Evolutionary conservation across 371 early-diverging fungal species (phyloP).

Genomic region (Mucor sp.): DNA sequence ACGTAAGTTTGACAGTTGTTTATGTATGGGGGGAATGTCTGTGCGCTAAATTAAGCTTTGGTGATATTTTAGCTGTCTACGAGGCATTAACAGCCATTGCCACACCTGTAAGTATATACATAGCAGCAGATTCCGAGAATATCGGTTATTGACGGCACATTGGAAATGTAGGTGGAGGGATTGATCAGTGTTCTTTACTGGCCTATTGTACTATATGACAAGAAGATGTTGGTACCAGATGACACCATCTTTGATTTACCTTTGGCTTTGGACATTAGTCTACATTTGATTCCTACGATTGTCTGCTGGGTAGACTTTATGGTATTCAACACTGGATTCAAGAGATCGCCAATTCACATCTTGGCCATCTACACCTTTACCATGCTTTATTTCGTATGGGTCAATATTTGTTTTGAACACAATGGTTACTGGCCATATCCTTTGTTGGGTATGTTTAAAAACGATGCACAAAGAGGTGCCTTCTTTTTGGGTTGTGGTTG

Average conservation of each 20-base stretch:
- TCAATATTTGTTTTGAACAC: slow-evolving; percentile 13
- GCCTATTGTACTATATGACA: slow-evolving; percentile 26
- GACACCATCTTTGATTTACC: slow-evolving; percentile 14
- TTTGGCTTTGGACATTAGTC: slow-evolving; percentile 13
- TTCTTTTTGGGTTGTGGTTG: slow-evolving; percentile 23
- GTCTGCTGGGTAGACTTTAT: slow-evolving; percentile 21
- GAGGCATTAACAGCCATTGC: slow-evolving; percentile 21
- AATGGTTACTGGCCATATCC: slow-evolving; percentile 28
- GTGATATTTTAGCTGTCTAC: slow-evolving; percentile 12
- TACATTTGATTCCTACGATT: slow-evolving; percentile 23
- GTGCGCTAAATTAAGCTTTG: not conserved
- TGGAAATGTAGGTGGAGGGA: slow-evolving; percentile 21
- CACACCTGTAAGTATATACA: slow-evolving; percentile 23
- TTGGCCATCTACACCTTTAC: slow-evolving; percentile 18
- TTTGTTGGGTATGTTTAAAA: slow-evolving; percentile 16
- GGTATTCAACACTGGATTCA: slow-evolving; percentile 17
- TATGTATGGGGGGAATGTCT: not conserved
- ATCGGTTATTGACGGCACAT: not conserved
- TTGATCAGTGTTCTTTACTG: slow-evolving; percentile 29
- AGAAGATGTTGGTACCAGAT: slow-evolving; percentile 17
- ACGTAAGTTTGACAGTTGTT: not conserved
- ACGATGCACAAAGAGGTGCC: slow-evolving; percentile 10
- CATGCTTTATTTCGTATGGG: slow-evolving; percentile 20
- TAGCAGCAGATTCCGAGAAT: not conserved
- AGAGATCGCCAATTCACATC: slow-evolving; percentile 17